Evolutionary conservation across 108 stramenopile species (phyloP).

Genomic region (Pseudonitzschia pungens): DNA sequence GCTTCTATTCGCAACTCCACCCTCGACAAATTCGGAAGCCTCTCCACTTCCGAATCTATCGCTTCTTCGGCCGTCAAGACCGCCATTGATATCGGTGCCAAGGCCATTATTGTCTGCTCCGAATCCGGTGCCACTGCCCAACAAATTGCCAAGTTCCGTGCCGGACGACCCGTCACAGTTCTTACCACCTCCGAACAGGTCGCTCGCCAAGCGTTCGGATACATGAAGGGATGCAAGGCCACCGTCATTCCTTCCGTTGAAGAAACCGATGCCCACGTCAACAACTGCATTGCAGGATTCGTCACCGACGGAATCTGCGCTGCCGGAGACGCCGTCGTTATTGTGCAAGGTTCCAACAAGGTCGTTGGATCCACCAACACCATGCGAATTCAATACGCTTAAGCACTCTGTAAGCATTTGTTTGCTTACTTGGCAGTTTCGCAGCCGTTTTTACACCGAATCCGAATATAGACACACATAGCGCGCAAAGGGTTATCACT

Average conservation of each 20-base stretch:
- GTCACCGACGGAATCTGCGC: slow-evolving; percentile 64
- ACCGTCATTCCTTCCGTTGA: slow-evolving; percentile 62
- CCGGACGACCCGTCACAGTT: slow-evolving; percentile 87
- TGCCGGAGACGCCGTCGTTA: slow-evolving; percentile 86
- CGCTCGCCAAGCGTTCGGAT: slow-evolving; percentile 84
- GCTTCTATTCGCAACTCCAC: slow-evolving; percentile 84
- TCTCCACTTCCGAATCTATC: slow-evolving; percentile 84
- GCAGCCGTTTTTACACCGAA: too few species aligned
- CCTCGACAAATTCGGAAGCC: slow-evolving; percentile 55
- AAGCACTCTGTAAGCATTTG: neutral
- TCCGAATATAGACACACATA: too few species aligned
- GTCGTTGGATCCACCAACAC: slow-evolving; percentile 71
- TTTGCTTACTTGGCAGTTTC: too few species aligned
- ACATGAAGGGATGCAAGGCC: slow-evolving; percentile 71
- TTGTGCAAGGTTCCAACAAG: slow-evolving; percentile 76
- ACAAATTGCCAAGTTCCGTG: slow-evolving; percentile 96
- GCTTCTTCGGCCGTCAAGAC: slow-evolving; percentile 97
- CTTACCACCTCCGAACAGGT: slow-evolving; percentile 75
- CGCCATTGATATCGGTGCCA: slow-evolving; percentile 91
- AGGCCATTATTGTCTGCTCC: slow-evolving; percentile 91
- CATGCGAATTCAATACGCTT: slow-evolving; percentile 72
- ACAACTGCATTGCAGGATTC: slow-evolving; percentile 62
- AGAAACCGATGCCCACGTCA: slow-evolving; percentile 68
- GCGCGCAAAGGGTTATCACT: too few species aligned
- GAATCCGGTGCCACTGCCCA: slow-evolving; percentile 93